Evolutionary conservation across 345 rosid genomes (phyloP), one percentile per base, ranked within the genome.

Genomic region (Hirschfeldia incana): DNA sequence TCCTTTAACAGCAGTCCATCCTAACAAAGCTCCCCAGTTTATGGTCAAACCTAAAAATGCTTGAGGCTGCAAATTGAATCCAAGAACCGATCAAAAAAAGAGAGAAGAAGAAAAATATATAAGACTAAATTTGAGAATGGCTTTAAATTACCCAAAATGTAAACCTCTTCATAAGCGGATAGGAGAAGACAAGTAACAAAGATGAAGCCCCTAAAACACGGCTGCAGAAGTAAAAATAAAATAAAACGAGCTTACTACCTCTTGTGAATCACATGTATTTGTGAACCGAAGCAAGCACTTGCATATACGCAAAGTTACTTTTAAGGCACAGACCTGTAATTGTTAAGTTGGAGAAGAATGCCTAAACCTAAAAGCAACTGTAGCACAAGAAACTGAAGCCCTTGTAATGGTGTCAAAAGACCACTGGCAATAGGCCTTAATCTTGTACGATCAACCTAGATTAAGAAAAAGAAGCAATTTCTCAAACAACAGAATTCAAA

Each of bases 371-470:
- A 81, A 80, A 89, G 86, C 85, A 95, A 85, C 60, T 95, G 94
- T 75, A 89, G 69, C 60, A 92, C 98, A 74, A 95, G 94, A 85
- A 95, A 95, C 66, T 74, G 81, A 84, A 89, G 80, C 70, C 97
- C 99, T 79, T 87, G 85, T 83, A 87, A 93, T 71, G 97, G 97
- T 51, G 96, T 90, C 81, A 91, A 70, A 76, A 87, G 85, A 76
- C 99, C 99, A 87, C 96, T 93, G 17, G 99, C 99, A 46, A 95
- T 83, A 16, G 99, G 99, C 78, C 99, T 89, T 70, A 84, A 69
- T 82, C 79, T 95, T 70, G 99, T 93, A 34, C 97, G 94, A 55
- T 87, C 96, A 65, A 91, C 96, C 98, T 93, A 83, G 84, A 81
- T 21, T 21, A 21, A 46, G 2, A 57, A 46, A 66, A 2, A 8